A percentile compares a stretch with the other conserved stretches of the same genome.
These are phyloP conservation scores for Yarrowia galli DNA, from an alignment of 1,139 yeast genomes.

Conservation along the genomic window DNA sequence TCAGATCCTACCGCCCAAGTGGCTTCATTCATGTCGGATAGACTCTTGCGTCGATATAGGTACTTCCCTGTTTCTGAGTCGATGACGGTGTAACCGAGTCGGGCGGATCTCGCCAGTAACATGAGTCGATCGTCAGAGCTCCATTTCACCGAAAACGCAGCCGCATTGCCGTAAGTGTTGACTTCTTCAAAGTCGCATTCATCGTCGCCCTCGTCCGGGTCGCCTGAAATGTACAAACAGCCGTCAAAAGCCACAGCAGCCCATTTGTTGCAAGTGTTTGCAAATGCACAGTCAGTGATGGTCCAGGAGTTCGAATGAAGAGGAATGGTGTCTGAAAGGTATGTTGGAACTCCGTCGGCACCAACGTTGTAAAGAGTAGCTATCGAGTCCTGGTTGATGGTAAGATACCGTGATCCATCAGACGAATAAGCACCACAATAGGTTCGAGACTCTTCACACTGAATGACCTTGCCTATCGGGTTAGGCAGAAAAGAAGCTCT, in stretches of 20 bases:
- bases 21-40: constrained; percentile 11
- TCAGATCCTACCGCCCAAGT: constrained; percentile 21
- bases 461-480: constrained; percentile 33
- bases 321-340: neutral
- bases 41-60: constrained; percentile 9
- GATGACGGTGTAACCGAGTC: constrained; percentile 22
- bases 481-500: constrained; percentile 8
- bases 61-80: neutral
- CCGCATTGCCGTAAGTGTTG: constrained; percentile 7
- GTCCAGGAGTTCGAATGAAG: constrained; percentile 35
- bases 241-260: constrained; percentile 33
- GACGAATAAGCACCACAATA: constrained; percentile 18
- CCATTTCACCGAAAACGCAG: constrained; percentile 25
- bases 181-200: neutral
- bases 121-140: constrained; percentile 10
- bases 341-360: neutral
- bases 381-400: constrained; percentile 13
- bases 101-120: constrained; percentile 5
- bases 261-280: constrained; percentile 10
- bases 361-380: neutral
- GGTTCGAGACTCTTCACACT: constrained; percentile 13
- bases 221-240: neutral
- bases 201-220: neutral
- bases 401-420: constrained; percentile 13
- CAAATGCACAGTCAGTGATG: constrained; percentile 29